A percentile compares a stretch with the other conserved stretches of the same genome.
Conservation (phyloP, 179 eudicot species). For the Vitellaria paradoxa region DNA sequence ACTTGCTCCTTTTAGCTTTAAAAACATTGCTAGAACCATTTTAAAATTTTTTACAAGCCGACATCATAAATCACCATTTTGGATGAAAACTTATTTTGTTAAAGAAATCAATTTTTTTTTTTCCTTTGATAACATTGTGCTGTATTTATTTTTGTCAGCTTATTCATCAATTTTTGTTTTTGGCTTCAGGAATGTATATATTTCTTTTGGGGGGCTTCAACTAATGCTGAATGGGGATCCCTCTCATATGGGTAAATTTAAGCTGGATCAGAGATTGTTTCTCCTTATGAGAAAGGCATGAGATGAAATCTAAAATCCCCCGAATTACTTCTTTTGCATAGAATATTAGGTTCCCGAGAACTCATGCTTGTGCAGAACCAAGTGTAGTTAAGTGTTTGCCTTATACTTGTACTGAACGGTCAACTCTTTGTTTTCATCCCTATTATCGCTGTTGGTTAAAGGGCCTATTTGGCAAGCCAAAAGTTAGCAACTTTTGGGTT, state of each 20-base stretch:
- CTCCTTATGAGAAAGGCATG: conserved; percentile 47
- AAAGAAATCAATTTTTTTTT: neutral
- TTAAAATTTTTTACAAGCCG: too few relatives aligned
- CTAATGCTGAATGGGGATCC: conserved; percentile 47
- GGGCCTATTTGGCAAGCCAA: too few relatives aligned
- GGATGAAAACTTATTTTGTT: too few relatives aligned
- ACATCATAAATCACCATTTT: neutral
- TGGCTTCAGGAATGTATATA: conserved; percentile 35
- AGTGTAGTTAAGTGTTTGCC: neutral
- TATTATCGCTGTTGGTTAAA: neutral
- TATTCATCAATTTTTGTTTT: neutral
- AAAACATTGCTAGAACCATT: too few relatives aligned
- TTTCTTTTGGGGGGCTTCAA: conserved; percentile 64
- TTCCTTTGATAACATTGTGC: neutral
- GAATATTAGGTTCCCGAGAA: neutral
- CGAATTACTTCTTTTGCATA: neutral
- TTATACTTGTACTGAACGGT: neutral
- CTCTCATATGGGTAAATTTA: conserved; percentile 33
- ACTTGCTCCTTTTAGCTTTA: neutral
- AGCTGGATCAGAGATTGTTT: conserved; percentile 45
- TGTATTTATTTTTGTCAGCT: neutral
- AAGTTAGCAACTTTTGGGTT: too few relatives aligned
- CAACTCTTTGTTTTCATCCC: neutral
- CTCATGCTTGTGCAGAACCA: neutral
- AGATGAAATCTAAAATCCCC: neutral